Evolutionary conservation across 2,329 filamentous ascomycete genomes (phyloP).

Genomic region (Endothia cerciana): DNA sequence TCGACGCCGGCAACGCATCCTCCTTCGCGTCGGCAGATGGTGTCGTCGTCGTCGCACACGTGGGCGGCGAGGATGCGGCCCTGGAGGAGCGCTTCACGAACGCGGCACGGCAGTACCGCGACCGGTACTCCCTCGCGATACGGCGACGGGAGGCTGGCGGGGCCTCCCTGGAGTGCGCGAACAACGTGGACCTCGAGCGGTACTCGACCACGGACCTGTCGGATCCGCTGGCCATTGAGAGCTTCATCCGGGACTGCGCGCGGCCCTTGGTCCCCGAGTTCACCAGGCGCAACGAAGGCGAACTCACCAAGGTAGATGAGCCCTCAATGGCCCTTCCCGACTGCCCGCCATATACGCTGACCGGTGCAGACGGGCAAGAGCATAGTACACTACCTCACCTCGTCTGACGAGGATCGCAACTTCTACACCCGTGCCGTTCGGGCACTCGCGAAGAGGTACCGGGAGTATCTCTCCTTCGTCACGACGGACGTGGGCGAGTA

Average conservation of each 20-base stretch:
- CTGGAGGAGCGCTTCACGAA: constrained; percentile 38
- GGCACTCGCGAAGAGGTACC: constrained; percentile 49
- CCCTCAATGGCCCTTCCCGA: constrained; percentile 29
- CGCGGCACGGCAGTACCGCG: constrained; percentile 42
- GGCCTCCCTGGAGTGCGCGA: constrained; percentile 43
- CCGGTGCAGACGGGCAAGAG: constrained; percentile 34
- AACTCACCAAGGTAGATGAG: constrained; percentile 42
- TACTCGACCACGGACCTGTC: constrained; percentile 40
- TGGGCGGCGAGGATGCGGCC: constrained; percentile 37
- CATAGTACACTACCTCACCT: constrained; percentile 41
- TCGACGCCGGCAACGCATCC: constrained; percentile 36
- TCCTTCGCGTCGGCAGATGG: constrained; percentile 45
- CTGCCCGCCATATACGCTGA: constrained; percentile 37
- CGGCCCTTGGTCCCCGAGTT: constrained; percentile 48
- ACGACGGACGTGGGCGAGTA: constrained; percentile 52
- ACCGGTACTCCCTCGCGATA: constrained; percentile 49
- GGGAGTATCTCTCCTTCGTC: constrained; percentile 52
- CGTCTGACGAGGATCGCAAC: constrained; percentile 37
- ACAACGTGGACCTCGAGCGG: constrained; percentile 44
- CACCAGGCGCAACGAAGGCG: constrained; percentile 49
- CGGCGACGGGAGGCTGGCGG: constrained; percentile 28
- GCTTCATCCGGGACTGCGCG: constrained; percentile 44
- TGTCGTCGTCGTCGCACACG: constrained; percentile 46
- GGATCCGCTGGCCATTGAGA: constrained; percentile 40
- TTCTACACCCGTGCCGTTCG: constrained; percentile 42